These are phyloP conservation scores for Colletotrichum cereale DNA, from an alignment of 2,329 filamentous ascomycete genomes.

Conservation along the genomic window DNA sequence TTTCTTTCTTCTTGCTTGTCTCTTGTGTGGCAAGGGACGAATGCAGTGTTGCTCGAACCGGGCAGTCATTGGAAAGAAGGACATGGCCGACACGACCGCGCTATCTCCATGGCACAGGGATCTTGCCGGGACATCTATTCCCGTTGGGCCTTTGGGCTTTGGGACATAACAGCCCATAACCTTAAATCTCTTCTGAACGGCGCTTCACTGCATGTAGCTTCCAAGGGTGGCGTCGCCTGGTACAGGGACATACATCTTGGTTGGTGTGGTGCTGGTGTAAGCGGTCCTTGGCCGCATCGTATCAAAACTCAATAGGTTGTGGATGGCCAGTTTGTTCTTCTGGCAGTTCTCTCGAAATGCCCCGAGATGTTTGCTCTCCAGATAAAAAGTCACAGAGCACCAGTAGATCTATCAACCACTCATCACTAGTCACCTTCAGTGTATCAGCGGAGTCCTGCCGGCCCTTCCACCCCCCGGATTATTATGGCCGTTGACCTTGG, in stretches of 20 bases:
- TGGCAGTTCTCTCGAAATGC: not conserved
- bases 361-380: not conserved
- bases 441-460: not conserved
- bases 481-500: not conserved
- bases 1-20: not conserved
- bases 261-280: no score
- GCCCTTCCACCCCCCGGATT: not conserved
- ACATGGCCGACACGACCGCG: not conserved
- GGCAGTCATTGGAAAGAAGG: not conserved
- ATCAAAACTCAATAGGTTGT: not conserved
- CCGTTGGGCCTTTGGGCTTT: not conserved
- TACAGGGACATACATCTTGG: not conserved
- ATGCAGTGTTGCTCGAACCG: not conserved
- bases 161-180: not conserved
- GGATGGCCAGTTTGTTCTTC: not conserved
- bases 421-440: not conserved
- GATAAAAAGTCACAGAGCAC: not conserved
- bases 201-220: not conserved
- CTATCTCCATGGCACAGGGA: no score
- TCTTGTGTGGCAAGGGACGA: not conserved
- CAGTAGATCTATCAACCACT: not conserved
- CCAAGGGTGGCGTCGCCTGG: not conserved
- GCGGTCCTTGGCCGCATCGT: not conserved
- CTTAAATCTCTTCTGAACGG: not conserved
- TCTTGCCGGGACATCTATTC: not conserved